Conservation (phyloP, 306 rosid genomes). For the Trichosanthes cucumerina region DNA sequence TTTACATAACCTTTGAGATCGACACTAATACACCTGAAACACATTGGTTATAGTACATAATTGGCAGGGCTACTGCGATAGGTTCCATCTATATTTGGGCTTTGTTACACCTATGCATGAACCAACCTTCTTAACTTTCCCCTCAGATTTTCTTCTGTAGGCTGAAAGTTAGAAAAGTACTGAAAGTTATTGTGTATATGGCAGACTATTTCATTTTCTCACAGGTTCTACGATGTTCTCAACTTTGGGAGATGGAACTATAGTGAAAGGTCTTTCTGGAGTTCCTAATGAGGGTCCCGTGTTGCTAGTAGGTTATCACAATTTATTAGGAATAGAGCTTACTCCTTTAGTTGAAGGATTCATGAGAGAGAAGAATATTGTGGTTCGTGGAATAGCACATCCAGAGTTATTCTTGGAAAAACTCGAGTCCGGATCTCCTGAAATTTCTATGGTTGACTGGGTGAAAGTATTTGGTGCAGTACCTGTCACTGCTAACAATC, state of each 20-base stretch:
- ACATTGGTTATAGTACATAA: neutral
- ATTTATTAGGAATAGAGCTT: conserved; percentile 61
- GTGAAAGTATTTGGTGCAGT: conserved; percentile 64
- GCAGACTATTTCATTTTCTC: conserved; percentile 39
- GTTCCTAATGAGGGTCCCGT: conserved; percentile 93
- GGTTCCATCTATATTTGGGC: neutral
- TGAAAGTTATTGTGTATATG: conserved; percentile 9
- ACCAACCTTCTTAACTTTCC: neutral
- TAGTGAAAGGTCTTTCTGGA: conserved; percentile 81
- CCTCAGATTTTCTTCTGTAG: neutral
- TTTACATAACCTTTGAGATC: neutral
- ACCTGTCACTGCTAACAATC: conserved; percentile 62
- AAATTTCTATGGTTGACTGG: conserved; percentile 39
- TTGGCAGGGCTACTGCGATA: neutral
- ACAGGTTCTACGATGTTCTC: conserved; percentile 67
- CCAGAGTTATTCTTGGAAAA: conserved; percentile 35
- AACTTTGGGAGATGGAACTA: conserved; percentile 73
- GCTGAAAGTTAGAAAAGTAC: neutral
- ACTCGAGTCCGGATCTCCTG: conserved; percentile 16
- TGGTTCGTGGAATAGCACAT: conserved; percentile 74
- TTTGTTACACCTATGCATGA: neutral
- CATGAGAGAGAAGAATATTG: conserved; percentile 50
- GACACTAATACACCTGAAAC: neutral
- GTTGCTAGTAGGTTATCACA: conserved; percentile 74
- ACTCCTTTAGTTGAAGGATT: conserved; percentile 37